phyloP scores from a whole-genome alignment of 2,329 filamentous ascomycete species.

The Beauveria australis region DNA sequence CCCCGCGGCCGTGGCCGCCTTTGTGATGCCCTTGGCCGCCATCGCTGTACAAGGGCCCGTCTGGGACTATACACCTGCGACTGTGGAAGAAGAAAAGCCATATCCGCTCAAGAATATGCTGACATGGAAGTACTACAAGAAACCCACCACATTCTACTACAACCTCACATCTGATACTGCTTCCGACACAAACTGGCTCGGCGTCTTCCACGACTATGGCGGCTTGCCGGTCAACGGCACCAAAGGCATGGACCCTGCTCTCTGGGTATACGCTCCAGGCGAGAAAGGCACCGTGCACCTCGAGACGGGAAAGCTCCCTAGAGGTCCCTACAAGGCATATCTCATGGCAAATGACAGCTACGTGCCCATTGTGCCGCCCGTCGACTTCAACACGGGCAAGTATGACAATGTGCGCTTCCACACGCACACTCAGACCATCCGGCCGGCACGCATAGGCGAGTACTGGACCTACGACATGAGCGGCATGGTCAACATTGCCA shows the following conservation, averaged over 20 bases:
- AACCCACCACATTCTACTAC: slow-evolving; percentile 27
- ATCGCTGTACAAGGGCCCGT: not conserved
- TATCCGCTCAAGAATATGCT: not conserved
- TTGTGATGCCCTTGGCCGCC: not conserved
- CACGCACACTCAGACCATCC: slow-evolving; percentile 24
- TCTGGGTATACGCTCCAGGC: slow-evolving; percentile 26
- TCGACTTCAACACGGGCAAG: slow-evolving; percentile 20
- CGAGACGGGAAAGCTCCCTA: slow-evolving; percentile 16
- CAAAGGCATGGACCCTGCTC: slow-evolving; percentile 21
- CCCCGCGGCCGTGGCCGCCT: not conserved
- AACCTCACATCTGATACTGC: slow-evolving; percentile 18
- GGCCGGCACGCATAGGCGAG: slow-evolving; percentile 27
- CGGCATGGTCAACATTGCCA: slow-evolving; percentile 24
- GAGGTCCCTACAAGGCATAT: slow-evolving; percentile 28
- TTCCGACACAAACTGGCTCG: slow-evolving; percentile 29
- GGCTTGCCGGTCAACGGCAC: slow-evolving; percentile 27
- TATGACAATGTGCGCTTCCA: not conserved
- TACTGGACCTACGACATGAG: slow-evolving; percentile 22
- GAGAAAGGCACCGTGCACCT: slow-evolving; percentile 21
- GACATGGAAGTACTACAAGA: not conserved
- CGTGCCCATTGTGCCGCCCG: slow-evolving; percentile 26
- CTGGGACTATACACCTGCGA: not conserved
- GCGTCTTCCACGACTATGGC: slow-evolving; percentile 24
- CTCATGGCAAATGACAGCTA: slow-evolving; percentile 29
- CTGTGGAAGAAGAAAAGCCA: too few species aligned